Evolutionary conservation across 805 yeast genomes (phyloP), one percentile per base, ranked within the genome.

Genomic region (Cyberlindnera petersonii): DNA sequence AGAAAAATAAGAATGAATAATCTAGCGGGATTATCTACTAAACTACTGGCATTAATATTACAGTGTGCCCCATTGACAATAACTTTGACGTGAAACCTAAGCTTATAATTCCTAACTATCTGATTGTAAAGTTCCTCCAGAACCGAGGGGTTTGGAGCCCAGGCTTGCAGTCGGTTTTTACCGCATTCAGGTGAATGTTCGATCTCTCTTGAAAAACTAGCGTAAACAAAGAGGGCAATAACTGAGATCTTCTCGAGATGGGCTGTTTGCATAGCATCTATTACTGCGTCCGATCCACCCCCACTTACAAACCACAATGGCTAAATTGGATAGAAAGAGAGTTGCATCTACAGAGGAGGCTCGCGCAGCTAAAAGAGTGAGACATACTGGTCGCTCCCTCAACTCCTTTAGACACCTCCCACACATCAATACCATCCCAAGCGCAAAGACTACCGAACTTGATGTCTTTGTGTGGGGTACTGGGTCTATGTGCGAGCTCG

Each of bases 401-500:
- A 55, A 55, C 40, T 53, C 60, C 3, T 55, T 53, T 38, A 56
- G 31, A 23, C 35, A 40, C 27, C 42, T 53, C 11, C 59, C 59
- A 30, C 40, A 47, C 44, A 55, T 56, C 48, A 56, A 56, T 35
- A 42, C 47, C 27, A 52, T 53, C 26, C 55, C 57, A 27, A 21
- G 38, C 9, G 42, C 52, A 6, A 55, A 48, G 34, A 39, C 50
- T 6, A 40, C 45, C 2, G 35, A 75, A 16, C 64, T 91, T 38
- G 93, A 88, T 55, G 70, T 93, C 3, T 91, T 85, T 58, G 94
- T 86, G 26, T 93, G 95, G 84, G 99, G 99, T 28, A 77, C 94
- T 2, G 98, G 98, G 2, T 81, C 95, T 1, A 91, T 93, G 93
- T 88, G 97, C 68, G 98, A 93, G 60, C 71, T 93, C 21, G 99